Evolutionary conservation across 331 rosid genomes (phyloP), one percentile per base, ranked within the genome.

Genomic region (Arachis monticola): DNA sequence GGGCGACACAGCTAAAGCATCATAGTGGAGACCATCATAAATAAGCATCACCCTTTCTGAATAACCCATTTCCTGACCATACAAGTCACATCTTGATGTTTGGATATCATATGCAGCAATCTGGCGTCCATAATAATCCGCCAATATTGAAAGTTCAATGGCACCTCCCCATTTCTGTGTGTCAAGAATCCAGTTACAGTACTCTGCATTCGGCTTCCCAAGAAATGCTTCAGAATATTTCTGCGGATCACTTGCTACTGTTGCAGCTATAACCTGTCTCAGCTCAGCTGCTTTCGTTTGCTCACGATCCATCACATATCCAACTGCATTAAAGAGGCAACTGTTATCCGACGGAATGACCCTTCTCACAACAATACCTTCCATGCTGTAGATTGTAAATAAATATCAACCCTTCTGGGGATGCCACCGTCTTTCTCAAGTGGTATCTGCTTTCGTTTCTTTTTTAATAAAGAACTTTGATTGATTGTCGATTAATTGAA

Each of bases 151-250:
- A 57, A 95, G 97, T 85, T 95, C 99, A 67, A 95, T 95, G 45
- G 99, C 97, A 77, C 97, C 99, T 90, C 99, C 99, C 97, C 99
- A 95, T 81, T 95, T 95, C 81, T 88, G 93, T 7, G 93, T 58
- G 87, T 90, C 87, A 47, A 92, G 93, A 80, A 95, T 95, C 99
- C 99, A 95, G 72, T 83, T 77, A 86, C 96, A 92, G 63, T 95
- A 95, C 72, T 86, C 97, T 73, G 77, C 85, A 59, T 92, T 95
- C 41, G 97, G 80, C 87, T 95, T 92, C 57, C 97, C 99, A 57
- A 95, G 97, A 84, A 90, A 86, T 64, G 91, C 97, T 88, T 87
- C 99, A 11, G 84, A 77, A 84, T 92, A 92, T 68, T 87, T 92
- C 64, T 79, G 70, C 8, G 92, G 91, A 84, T 92, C 96, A 74